These are phyloP conservation scores for Quercus wislizeni DNA, from an alignment of 306 rosid species.

Conservation along the genomic window DNA sequence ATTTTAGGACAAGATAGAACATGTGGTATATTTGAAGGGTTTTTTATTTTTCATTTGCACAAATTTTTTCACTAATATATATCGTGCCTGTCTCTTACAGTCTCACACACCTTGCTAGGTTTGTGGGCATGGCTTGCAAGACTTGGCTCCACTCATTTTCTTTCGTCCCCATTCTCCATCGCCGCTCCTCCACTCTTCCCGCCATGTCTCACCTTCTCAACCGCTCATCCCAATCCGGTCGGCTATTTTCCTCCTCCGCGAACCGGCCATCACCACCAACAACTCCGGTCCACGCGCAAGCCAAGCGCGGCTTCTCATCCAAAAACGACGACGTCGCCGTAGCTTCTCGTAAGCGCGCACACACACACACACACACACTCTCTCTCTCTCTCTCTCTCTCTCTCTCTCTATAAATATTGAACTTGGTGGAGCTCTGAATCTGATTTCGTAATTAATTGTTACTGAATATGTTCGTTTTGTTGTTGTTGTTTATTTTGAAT, in stretches of 20 bases:
- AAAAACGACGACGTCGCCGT: slow-evolving; percentile 41
- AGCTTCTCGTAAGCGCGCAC: slow-evolving; percentile 55
- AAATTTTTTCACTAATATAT: too few species aligned
- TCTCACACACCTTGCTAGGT: too few species aligned
- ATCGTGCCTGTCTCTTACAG: too few species aligned
- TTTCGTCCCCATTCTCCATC: slow-evolving; percentile 21
- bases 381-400: too few species aligned
- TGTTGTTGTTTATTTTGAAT: background rate
- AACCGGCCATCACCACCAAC: background rate
- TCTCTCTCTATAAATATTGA: background rate
- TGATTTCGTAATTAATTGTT: background rate
- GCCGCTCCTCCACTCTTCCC: slow-evolving; percentile 30
- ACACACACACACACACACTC: too few species aligned
- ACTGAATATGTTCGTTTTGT: too few species aligned
- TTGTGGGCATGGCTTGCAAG: slow-evolving; percentile 46
- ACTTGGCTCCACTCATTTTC: slow-evolving; percentile 25
- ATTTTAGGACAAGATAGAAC: too few species aligned
- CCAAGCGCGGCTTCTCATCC: slow-evolving; percentile 49
- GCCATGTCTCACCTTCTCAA: slow-evolving; percentile 23
- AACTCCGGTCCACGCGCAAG: slow-evolving; percentile 37
- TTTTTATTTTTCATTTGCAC: too few species aligned
- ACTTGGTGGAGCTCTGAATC: background rate
- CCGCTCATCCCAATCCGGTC: slow-evolving; percentile 22
- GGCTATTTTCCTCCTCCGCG: slow-evolving; percentile 13
- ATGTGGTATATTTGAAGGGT: too few species aligned